phyloP scores from a whole-genome alignment of 2,329 filamentous ascomycete genomes.

The Escovopsis sp. region DNA sequence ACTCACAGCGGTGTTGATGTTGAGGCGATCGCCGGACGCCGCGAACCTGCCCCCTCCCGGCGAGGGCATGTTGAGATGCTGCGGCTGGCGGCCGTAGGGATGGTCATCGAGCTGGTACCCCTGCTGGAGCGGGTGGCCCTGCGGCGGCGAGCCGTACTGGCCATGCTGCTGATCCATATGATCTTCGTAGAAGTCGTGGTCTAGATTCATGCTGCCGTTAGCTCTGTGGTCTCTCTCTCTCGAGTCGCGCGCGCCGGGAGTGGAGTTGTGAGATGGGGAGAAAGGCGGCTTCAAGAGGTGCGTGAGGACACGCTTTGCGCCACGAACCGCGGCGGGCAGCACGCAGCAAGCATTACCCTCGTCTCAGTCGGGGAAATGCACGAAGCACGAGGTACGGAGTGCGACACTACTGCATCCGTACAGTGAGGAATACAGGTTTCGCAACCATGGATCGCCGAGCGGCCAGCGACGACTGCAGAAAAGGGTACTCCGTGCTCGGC shows the following conservation, averaged over 20 bases:
- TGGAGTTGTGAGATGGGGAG: conserved; percentile 5
- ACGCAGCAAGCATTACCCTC: not conserved
- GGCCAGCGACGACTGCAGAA: no score
- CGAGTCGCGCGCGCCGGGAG: not conserved
- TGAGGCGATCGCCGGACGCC: conserved; percentile 60
- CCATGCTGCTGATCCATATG: conserved; percentile 37
- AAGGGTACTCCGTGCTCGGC: no score
- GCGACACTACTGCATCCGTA: no score
- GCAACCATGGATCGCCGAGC: no score
- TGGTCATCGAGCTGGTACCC: conserved; percentile 75
- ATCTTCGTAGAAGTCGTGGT: conserved; percentile 47
- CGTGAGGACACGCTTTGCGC: not conserved
- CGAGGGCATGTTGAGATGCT: conserved; percentile 19
- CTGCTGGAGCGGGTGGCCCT: conserved; percentile 56
- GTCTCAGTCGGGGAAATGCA: no score
- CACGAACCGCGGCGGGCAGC: not conserved
- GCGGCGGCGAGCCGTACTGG: conserved; percentile 57
- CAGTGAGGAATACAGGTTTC: no score
- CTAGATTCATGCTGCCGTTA: conserved; percentile 14
- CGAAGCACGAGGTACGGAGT: no score
- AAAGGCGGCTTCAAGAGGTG: not conserved
- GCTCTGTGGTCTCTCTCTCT: no score
- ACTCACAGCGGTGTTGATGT: conserved; percentile 73
- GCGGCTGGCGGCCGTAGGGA: conserved; percentile 40
- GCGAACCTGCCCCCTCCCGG: conserved; percentile 23